Conservation (phyloP, 2,329 filamentous ascomycete species). For the Diaporthe sp. region DNA sequence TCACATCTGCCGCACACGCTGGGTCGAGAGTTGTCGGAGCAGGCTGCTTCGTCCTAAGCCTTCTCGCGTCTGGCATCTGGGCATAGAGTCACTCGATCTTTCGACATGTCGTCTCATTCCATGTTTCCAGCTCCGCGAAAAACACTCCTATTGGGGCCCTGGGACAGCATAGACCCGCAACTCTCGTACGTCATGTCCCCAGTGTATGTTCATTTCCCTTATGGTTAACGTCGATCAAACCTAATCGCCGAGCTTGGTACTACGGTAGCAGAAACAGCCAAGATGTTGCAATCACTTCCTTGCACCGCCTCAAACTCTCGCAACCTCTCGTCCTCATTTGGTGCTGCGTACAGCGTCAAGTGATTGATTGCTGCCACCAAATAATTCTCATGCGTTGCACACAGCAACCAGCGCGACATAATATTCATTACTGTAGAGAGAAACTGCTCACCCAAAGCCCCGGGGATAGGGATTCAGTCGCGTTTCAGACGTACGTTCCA, state of each 20-base stretch:
- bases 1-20: not conserved
- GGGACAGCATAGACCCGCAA: not conserved
- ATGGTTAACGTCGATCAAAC: slow-evolving; percentile 22
- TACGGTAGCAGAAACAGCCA: slow-evolving; percentile 2
- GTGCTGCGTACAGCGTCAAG: not conserved
- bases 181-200: slow-evolving; percentile 14
- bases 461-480: not conserved
- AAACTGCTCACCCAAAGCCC: not conserved
- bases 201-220: slow-evolving; percentile 9
- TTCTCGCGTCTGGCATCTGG: slow-evolving; percentile 8
- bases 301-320: not conserved
- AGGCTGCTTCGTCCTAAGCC: slow-evolving; percentile 2
- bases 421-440: not conserved
- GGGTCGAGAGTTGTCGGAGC: not conserved
- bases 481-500: not conserved
- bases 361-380: not conserved
- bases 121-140: not conserved
- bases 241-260: slow-evolving; percentile 22
- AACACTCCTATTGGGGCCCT: not conserved
- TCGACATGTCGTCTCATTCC: slow-evolving; percentile 18
- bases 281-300: slow-evolving; percentile 2
- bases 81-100: slow-evolving; percentile 22
- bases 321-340: not conserved
- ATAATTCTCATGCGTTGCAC: not conserved
- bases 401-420: not conserved